Evolutionary conservation across 345 rosid species (phyloP).

Genomic region (Syzygium aromaticum): DNA sequence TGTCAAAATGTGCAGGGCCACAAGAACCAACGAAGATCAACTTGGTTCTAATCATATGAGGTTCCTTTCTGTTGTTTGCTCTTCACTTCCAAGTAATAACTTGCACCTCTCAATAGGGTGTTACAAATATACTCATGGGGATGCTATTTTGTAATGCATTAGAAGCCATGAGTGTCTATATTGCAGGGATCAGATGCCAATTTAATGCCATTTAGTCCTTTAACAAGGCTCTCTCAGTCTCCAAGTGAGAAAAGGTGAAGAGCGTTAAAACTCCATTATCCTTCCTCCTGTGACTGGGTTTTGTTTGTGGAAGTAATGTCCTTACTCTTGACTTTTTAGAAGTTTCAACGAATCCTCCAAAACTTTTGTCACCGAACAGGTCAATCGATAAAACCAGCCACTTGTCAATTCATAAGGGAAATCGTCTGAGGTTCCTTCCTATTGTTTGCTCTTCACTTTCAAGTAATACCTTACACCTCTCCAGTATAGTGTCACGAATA

Average conservation of each 20-base stretch:
- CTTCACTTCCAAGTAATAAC: neutral
- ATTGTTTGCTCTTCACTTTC: neutral
- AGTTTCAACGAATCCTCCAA: slow-evolving; percentile 15
- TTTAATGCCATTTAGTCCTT: slow-evolving; percentile 23
- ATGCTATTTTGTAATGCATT: neutral
- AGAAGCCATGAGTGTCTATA: neutral
- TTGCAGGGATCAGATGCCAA: slow-evolving; percentile 41
- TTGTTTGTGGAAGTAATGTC: neutral
- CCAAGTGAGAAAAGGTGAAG: slow-evolving; percentile 60
- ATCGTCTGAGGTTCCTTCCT: slow-evolving; percentile 36
- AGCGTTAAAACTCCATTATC: neutral
- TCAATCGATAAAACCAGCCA: slow-evolving; percentile 10
- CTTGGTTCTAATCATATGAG: slow-evolving; percentile 31
- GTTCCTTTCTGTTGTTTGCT: slow-evolving; percentile 12
- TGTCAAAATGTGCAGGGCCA: slow-evolving; percentile 31
- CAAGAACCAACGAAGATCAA: slow-evolving; percentile 24
- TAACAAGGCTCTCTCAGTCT: slow-evolving; percentile 47
- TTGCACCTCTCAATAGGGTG: neutral
- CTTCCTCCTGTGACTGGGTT: neutral
- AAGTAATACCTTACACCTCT: neutral
- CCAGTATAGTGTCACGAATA: neutral
- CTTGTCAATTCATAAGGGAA: slow-evolving; percentile 46
- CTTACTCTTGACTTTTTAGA: slow-evolving; percentile 19
- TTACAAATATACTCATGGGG: neutral
- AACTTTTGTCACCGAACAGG: slow-evolving; percentile 34